Base-by-base conservation (phyloP, 768 basidiomycete genomes). In the Termitomyces sp. region DNA sequence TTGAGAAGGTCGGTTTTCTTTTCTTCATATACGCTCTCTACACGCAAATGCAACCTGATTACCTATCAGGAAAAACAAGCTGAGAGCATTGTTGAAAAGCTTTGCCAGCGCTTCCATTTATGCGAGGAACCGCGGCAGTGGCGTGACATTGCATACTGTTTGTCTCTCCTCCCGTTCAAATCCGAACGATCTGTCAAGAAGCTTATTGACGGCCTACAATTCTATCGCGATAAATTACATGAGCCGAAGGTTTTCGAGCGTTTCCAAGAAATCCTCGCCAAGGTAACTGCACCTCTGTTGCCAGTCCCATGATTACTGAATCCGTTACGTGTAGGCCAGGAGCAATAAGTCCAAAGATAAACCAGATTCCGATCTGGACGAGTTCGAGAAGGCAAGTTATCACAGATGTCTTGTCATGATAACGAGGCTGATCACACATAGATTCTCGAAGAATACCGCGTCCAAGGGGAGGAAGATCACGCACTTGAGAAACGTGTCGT, bases 101-200 rank as follows among this genome's bases (percentile, higher is more conserved):
- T 99, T 2, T 99, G 97, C 66, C 94, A 97, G 66, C 85, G 96
- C 8, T 98, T 98, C 86, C 82, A 90, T 24, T 77, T 92, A 4
- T 85, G 90, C 0, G 88, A 90, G 43, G 93, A 95, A 32, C 83
- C 92, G 16, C 83, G 96, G 6, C 97, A 98, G 68, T 99, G 97
- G 97, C 84, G 94, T 24, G 96, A 99, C 66, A 94, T 99, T 58
- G 92, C 95, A 1, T 98, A 87, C 73, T 99, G 96, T 69, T 76
- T 99, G 3, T 94, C 96, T 0, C 73, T 98, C 2, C 80, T 98
- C 16, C 96, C 94, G 0, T 99, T 92, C 89, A 98, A 98, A 69
- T 95, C 94, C 1, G 97, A 99, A 63, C 83, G 90, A 33, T 96
- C 94, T 0, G 85, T 98, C 65, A 98, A 97, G 82, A 97, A 95